A percentile compares a stretch with the other conserved stretches of the same genome.
These are phyloP conservation scores for Mediolabrus comicus DNA, from an alignment of 108 stramenopile species.

Conservation along the genomic window DNA sequence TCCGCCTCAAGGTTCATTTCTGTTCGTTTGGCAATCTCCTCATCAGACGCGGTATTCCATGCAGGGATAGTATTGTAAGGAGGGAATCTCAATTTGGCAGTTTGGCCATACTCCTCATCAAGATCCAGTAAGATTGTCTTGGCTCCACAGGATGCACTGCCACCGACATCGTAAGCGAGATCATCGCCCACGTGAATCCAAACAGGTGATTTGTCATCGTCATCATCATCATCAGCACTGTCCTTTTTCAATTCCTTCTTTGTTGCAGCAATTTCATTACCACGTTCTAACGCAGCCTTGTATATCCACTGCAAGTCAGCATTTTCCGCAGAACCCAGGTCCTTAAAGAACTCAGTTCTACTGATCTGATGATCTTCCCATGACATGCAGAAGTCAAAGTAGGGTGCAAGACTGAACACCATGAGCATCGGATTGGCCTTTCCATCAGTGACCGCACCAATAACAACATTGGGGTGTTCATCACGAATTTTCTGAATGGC, in stretches of 20 bases:
- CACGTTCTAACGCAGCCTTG: slow-evolving; percentile 76
- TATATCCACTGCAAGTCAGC: slow-evolving; percentile 90
- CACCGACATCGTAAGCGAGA: slow-evolving; percentile 87
- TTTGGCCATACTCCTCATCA: slow-evolving; percentile 69
- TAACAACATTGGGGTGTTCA: slow-evolving; percentile 75
- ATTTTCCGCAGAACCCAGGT: slow-evolving; percentile 63
- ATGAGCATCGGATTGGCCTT: slow-evolving; percentile 83
- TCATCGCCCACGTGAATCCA: slow-evolving; percentile 91
- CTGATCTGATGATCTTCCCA: slow-evolving; percentile 89
- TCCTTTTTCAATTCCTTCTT: slow-evolving; percentile 44
- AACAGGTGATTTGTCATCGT: slow-evolving; percentile 38
- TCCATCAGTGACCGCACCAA: slow-evolving; percentile 90
- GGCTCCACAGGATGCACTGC: slow-evolving; percentile 75
- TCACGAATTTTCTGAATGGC: slow-evolving; percentile 70
- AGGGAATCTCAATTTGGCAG: slow-evolving; percentile 79
- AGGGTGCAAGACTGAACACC: slow-evolving; percentile 85
- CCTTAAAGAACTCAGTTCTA: slow-evolving; percentile 74
- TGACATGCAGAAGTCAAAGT: slow-evolving; percentile 87
- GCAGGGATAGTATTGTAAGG: slow-evolving; percentile 50
- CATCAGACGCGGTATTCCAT: slow-evolving; percentile 70
- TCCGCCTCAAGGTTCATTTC: slow-evolving; percentile 83
- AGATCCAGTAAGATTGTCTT: slow-evolving; percentile 84
- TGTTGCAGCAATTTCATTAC: slow-evolving; percentile 57
- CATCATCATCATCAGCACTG: slow-evolving; percentile 19
- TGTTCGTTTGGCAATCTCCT: slow-evolving; percentile 68